These are phyloP conservation scores for Piloderma croceum DNA, from an alignment of 768 basidiomycete species.

Conservation along the genomic window DNA sequence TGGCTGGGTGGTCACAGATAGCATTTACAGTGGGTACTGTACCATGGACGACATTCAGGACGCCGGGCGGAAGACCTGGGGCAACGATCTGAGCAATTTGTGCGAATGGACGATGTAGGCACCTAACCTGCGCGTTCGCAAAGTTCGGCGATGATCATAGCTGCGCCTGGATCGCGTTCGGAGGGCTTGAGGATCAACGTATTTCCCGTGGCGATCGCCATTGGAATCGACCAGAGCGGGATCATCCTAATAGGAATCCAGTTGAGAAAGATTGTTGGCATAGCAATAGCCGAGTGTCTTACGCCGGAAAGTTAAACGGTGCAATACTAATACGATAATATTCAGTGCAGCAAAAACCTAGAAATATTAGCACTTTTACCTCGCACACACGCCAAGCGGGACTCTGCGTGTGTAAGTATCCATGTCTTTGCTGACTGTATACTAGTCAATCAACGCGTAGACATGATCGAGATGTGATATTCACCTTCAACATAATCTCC, in stretches of 20 bases:
- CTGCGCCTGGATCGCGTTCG: constrained; percentile 94
- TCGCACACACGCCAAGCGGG: constrained; percentile 84
- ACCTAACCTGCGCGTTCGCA: constrained; percentile 72
- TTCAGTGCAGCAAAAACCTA: neutral
- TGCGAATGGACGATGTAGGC: neutral
- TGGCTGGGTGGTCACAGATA: constrained; percentile 86
- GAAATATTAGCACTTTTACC: constrained; percentile 22
- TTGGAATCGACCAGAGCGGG: constrained; percentile 91
- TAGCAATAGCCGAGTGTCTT: constrained; percentile 21
- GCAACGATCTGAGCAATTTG: neutral
- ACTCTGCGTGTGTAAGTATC: constrained; percentile 83
- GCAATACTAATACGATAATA: constrained; percentile 44
- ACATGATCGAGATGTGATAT: constrained; percentile 14
- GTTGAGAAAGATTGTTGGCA: neutral
- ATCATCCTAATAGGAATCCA: constrained; percentile 64
- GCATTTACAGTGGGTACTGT: constrained; percentile 85
- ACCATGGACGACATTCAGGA: constrained; percentile 90
- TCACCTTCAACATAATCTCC: constrained; percentile 91
- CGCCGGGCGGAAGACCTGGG: constrained; percentile 77
- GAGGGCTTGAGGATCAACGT: constrained; percentile 93
- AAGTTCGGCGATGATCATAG: constrained; percentile 96
- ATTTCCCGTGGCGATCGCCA: constrained; percentile 87
- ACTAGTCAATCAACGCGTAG: neutral
- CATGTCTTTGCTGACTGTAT: constrained; percentile 87
- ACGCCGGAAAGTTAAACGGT: constrained; percentile 92